A percentile compares a stretch with the other conserved stretches of the same genome.
Evolutionary conservation across 768 basidiomycete species (phyloP).

Genomic region (Mycena leptocephala): DNA sequence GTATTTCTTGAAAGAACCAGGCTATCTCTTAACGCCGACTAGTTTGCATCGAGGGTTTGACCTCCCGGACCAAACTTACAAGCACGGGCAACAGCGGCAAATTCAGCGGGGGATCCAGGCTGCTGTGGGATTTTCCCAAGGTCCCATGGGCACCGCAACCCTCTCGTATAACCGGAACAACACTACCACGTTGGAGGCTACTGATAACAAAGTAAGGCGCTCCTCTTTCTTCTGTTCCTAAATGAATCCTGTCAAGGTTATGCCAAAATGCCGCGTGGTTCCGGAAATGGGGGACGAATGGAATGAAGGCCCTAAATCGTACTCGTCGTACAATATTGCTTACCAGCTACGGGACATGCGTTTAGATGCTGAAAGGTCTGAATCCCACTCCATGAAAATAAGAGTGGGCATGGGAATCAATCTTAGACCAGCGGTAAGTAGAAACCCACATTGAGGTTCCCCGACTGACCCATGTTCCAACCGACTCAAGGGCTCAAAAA

Average conservation of each 20-base stretch:
- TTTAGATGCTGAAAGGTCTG: too few relatives aligned
- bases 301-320: not conserved
- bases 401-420: too few relatives aligned
- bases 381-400: too few relatives aligned
- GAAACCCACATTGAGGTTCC: too few relatives aligned
- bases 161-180: not conserved
- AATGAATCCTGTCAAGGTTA: not conserved
- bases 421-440: too few relatives aligned
- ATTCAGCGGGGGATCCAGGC: not conserved
- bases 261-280: not conserved
- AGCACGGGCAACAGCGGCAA: too few relatives aligned
- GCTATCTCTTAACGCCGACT: not conserved
- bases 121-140: not conserved
- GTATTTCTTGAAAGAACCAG: not conserved
- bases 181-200: not conserved
- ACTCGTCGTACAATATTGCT: too few relatives aligned
- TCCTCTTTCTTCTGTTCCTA: not conserved
- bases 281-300: not conserved
- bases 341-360: too few relatives aligned
- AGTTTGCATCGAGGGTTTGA: constrained; percentile 6
- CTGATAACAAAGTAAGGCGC: constrained; percentile 1
- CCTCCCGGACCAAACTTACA: not conserved
- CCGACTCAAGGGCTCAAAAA: constrained; percentile 8
- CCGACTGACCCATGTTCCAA: too few relatives aligned
- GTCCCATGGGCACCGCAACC: not conserved